Evolutionary conservation across 2,329 filamentous ascomycete genomes (phyloP).

Genomic region (Ceratocystis ficicola): DNA sequence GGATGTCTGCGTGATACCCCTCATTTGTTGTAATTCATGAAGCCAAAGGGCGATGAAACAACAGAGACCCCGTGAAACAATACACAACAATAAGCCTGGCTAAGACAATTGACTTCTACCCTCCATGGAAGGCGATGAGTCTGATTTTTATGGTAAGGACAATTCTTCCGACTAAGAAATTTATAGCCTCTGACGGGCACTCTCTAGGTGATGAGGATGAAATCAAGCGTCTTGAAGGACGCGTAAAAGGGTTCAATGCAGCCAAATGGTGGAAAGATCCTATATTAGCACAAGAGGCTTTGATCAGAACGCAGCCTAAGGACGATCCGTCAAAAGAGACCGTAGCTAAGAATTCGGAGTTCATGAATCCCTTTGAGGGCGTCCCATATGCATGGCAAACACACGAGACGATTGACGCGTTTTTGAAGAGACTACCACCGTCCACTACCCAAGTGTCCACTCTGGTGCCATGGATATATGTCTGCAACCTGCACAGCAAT

Average conservation of each 20-base stretch:
- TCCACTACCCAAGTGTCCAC: conserved; percentile 41
- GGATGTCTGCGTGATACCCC: too few relatives aligned
- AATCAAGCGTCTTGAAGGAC: conserved; percentile 37
- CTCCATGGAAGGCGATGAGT: conserved; percentile 23
- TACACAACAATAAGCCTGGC: too few relatives aligned
- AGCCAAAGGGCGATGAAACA: too few relatives aligned
- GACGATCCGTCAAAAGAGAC: not conserved
- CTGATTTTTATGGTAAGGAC: conserved; percentile 25
- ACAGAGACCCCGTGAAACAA: too few relatives aligned
- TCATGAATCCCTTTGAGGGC: conserved; percentile 50
- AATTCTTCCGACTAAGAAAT: not conserved
- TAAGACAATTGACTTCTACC: not conserved
- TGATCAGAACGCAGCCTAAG: conserved; percentile 13
- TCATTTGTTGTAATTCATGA: too few relatives aligned
- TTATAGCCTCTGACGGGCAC: not conserved
- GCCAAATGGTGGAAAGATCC: conserved; percentile 37
- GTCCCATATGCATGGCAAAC: conserved; percentile 47
- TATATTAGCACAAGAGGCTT: conserved; percentile 21
- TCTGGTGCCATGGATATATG: conserved; percentile 57
- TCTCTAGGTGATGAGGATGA: conserved; percentile 43
- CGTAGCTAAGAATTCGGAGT: conserved; percentile 24
- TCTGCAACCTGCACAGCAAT: conserved; percentile 49
- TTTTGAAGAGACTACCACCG: conserved; percentile 57
- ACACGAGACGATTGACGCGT: conserved; percentile 50
- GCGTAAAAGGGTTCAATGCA: conserved; percentile 40